phyloP scores from a whole-genome alignment of 2,329 filamentous ascomycete species.

The Sodiomyces alkalinus region DNA sequence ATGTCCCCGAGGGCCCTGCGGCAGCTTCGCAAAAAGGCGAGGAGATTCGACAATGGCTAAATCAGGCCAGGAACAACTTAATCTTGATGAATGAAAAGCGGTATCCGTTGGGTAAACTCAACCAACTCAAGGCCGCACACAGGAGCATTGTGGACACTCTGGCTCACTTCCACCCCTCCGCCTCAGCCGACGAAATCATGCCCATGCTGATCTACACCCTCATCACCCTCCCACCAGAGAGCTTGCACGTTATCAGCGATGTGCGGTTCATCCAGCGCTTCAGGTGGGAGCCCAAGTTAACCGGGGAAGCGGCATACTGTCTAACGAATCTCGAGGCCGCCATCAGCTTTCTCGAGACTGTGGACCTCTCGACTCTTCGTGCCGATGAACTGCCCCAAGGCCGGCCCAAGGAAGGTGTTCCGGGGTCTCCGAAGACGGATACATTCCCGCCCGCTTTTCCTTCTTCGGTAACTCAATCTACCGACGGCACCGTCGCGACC shows the following conservation, averaged over 20 bases:
- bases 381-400: constrained; percentile 62
- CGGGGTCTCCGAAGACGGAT: constrained; percentile 32
- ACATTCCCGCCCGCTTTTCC: constrained; percentile 44
- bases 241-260: constrained; percentile 83
- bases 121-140: constrained; percentile 75
- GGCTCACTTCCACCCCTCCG: constrained; percentile 54
- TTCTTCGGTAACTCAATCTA: constrained; percentile 22
- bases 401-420: constrained; percentile 37
- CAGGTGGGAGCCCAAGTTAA: constrained; percentile 68
- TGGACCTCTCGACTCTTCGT: constrained; percentile 78
- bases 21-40: constrained; percentile 43
- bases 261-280: constrained; percentile 91
- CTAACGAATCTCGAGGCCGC: constrained; percentile 91
- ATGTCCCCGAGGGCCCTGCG: constrained; percentile 36
- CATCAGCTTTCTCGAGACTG: constrained; percentile 86
- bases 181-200: constrained; percentile 92
- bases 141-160: constrained; percentile 87
- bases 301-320: constrained; percentile 91
- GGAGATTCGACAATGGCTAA: constrained; percentile 59
- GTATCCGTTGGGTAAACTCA: constrained; percentile 82
- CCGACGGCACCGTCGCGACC: constrained; percentile 16
- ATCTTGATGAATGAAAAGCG: constrained; percentile 72
- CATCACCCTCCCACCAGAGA: constrained; percentile 76
- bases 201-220: constrained; percentile 93
- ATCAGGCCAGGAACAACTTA: constrained; percentile 55